Base-by-base conservation (phyloP, 192 early-diverging fungal species). In the Backusella morwellensis region DNA sequence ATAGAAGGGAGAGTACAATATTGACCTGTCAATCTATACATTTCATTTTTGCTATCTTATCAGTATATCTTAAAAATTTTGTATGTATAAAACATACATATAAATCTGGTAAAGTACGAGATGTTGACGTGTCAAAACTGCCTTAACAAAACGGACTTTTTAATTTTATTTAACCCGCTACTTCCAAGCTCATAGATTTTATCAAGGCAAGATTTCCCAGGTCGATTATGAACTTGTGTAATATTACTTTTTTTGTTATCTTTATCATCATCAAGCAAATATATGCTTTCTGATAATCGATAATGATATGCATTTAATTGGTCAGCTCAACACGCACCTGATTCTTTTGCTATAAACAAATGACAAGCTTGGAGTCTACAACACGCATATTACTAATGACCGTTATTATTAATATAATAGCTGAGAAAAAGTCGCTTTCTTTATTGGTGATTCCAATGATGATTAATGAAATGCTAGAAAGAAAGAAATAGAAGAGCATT, bases 101-200 rank as follows among this genome's bases (percentile, higher is more conserved):
- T 40, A 40, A 40, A 40, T 40, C 38, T 40, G 38, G 38, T 40
- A 40, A 40, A 40, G 19, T 56, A 21, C 26, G 54, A 56, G 54
- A 56, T n/a, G 26, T 12, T 29, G 21, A 63, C 56, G 21, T 63
- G 56, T 29, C 56, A 63, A 63, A 3, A 12, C 9, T 59, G 23
- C n/a, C 54, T 26, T 29, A 8, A 3, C 56, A 63, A 63, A 63
- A 63, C 56, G 56, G 56, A 63, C 56, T 63, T 63, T 63, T 63
- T 59, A 59, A 63, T 63, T 63, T 63, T 59, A 23, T 50, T 50
- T 50, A 50, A 59, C 54, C 54, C 54, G 54, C 54, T 59, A 50
- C 19, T 50, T 50, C 47, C 23, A 54, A 54, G 52, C 52, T n/a
- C 26, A 63, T 63, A 63, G 56, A 63, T 63, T 63, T 63, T 63